Evolutionary conservation across 1,139 yeast species (phyloP).

Genomic region (Yamadazyma sp.): DNA sequence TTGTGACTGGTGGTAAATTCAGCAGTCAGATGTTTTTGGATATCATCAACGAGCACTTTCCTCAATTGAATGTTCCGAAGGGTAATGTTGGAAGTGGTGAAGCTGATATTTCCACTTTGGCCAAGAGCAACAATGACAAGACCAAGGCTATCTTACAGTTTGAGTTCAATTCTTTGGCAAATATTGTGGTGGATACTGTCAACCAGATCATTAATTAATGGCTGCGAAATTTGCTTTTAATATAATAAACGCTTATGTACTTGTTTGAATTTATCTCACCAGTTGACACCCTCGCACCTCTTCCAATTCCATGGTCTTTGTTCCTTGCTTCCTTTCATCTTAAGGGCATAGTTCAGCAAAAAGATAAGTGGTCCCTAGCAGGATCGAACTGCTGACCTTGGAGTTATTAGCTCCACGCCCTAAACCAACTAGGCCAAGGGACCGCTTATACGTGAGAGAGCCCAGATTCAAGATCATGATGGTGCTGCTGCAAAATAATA

Average conservation of each 20-base stretch:
- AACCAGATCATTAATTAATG: constrained; percentile 31
- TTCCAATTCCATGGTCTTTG: too few species aligned
- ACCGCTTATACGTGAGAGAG: too few species aligned
- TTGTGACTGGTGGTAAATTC: constrained; percentile 28
- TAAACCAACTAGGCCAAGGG: constrained; percentile 91
- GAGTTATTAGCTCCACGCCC: constrained; percentile 89
- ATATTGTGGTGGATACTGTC: constrained; percentile 40
- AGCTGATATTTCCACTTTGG: constrained; percentile 20
- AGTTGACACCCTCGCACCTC: too few species aligned
- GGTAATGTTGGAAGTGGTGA: constrained; percentile 28
- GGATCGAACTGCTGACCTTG: constrained; percentile 86
- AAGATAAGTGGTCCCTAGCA: constrained; percentile 71
- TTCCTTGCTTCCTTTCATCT: too few species aligned
- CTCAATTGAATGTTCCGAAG: constrained; percentile 26
- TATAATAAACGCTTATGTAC: too few species aligned
- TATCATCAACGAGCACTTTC: constrained; percentile 28
- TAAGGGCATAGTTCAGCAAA: too few species aligned
- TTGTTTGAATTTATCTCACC: too few species aligned
- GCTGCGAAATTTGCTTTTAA: too few species aligned
- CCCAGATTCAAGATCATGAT: too few species aligned
- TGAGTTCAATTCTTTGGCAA: constrained; percentile 28
- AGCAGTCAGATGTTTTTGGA: constrained; percentile 34
- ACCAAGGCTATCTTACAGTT: constrained; percentile 31
- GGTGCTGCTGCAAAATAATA: too few species aligned
- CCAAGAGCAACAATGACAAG: constrained; percentile 20